phyloP scores from a whole-genome alignment of 108 stramenopile genomes.

The Schizochytrium sp. region DNA sequence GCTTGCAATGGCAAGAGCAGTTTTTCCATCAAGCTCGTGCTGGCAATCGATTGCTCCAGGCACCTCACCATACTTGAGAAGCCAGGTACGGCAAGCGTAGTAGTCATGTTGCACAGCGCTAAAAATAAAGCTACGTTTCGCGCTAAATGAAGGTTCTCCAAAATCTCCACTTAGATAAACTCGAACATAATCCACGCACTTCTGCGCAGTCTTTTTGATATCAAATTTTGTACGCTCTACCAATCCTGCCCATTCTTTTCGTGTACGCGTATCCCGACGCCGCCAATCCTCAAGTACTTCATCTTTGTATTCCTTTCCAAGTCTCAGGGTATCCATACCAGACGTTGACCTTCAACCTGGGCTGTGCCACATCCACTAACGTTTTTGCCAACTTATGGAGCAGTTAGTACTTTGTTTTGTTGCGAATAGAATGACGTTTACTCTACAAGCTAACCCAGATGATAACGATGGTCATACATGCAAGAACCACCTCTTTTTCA shows the following conservation, averaged over 20 bases:
- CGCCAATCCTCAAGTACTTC: slow-evolving; percentile 57
- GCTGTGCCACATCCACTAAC: neutral
- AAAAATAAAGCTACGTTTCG: slow-evolving; percentile 15
- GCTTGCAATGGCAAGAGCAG: neutral
- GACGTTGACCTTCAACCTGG: neutral
- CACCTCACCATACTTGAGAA: slow-evolving; percentile 12
- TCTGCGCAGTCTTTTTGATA: slow-evolving; percentile 45
- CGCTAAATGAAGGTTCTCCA: slow-evolving; percentile 15
- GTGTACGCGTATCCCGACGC: neutral
- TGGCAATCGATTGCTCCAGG: slow-evolving; percentile 27
- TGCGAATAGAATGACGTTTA: too few relatives aligned
- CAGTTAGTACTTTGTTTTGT: too few relatives aligned
- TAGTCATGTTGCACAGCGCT: neutral
- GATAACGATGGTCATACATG: too few relatives aligned
- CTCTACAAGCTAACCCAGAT: too few relatives aligned
- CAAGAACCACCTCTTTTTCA: too few relatives aligned
- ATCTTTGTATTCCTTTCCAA: slow-evolving; percentile 41
- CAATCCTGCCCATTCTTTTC: neutral
- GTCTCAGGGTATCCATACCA: neutral
- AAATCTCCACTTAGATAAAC: slow-evolving; percentile 40
- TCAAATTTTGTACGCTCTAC: slow-evolving; percentile 24
- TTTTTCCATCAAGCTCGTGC: slow-evolving; percentile 34
- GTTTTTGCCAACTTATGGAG: neutral
- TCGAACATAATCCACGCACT: slow-evolving; percentile 12
- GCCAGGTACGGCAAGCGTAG: neutral